A percentile compares a stretch with the other conserved stretches of the same genome.
These are phyloP conservation scores for Gonapodya prolifera DNA, from an alignment of 192 early-diverging fungal species.

Conservation along the genomic window DNA sequence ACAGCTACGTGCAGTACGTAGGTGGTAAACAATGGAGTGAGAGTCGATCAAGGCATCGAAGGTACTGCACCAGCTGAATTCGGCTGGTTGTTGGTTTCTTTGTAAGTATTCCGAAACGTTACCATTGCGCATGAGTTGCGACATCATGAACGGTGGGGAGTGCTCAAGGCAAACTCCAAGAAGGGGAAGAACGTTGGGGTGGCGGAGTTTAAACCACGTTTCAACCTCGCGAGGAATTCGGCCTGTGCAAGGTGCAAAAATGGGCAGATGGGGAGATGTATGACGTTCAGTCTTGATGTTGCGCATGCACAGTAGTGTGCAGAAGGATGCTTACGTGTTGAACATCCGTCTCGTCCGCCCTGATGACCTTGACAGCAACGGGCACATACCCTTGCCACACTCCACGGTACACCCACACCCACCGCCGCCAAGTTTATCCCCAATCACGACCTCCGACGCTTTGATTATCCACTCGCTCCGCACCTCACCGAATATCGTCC, in stretches of 20 bases:
- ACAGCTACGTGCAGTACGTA: neutral
- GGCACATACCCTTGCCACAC: neutral
- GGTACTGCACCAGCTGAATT: neutral
- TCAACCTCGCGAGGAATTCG: neutral
- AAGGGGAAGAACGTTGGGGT: neutral
- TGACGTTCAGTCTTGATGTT: too few relatives aligned
- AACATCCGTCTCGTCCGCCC: neutral
- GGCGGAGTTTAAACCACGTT: neutral
- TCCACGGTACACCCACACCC: neutral
- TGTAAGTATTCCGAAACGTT: neutral
- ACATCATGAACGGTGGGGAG: neutral
- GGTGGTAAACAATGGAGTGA: neutral
- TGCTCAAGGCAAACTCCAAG: neutral
- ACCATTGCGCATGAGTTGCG: neutral
- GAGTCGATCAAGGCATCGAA: neutral
- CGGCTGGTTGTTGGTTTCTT: neutral
- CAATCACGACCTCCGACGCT: neutral
- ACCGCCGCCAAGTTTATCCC: neutral
- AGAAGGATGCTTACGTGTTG: neutral
- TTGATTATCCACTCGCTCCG: neutral
- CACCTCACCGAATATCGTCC: neutral
- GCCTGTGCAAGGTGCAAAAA: neutral
- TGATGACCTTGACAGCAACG: neutral
- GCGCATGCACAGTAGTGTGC: neutral
- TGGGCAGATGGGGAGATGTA: too few relatives aligned